Conservation (phyloP, 345 rosid genomes). For the Populus tremula region DNA sequence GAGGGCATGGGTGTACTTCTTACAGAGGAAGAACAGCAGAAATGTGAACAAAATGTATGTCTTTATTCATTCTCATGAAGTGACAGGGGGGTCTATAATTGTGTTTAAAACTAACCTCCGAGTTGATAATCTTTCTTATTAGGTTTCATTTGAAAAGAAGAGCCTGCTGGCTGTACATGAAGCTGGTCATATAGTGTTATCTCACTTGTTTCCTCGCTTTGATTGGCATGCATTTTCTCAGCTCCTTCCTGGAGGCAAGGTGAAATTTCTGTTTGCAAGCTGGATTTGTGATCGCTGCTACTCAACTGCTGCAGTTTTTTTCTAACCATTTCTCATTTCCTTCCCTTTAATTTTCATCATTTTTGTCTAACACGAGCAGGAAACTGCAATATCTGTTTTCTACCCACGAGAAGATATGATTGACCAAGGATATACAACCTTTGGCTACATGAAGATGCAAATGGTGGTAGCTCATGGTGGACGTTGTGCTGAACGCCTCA, state of each 20-base stretch:
- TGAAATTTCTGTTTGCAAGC: slow-evolving; percentile 17
- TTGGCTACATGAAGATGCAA: slow-evolving; percentile 99
- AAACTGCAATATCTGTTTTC: slow-evolving; percentile 92
- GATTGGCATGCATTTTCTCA: slow-evolving; percentile 99
- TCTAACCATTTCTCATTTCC: not conserved
- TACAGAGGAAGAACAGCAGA: slow-evolving; percentile 93
- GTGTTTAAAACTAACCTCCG: slow-evolving; percentile 15
- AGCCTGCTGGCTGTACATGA: slow-evolving; percentile 89
- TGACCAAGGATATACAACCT: slow-evolving; percentile 92
- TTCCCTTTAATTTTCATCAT: not conserved
- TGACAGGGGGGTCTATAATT: not conserved
- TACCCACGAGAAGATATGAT: slow-evolving; percentile 94
- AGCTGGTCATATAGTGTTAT: slow-evolving; percentile 88
- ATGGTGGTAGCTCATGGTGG: slow-evolving; percentile 99
- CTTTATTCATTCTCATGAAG: not conserved
- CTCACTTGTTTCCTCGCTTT: slow-evolving; percentile 93
- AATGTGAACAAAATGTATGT: slow-evolving; percentile 77
- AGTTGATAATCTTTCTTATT: slow-evolving; percentile 17
- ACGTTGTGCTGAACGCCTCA: slow-evolving; percentile 81
- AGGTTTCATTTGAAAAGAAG: slow-evolving; percentile 88
- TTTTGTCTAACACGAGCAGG: slow-evolving; percentile 40
- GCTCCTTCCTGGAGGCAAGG: slow-evolving; percentile 98
- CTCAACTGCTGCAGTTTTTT: not conserved
- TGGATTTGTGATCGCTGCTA: not conserved
- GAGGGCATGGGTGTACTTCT: slow-evolving; percentile 99